Percentiles rank a stretch among this genome's conserved stretches.
These are phyloP conservation scores for Penicillium hesseltinei DNA, from an alignment of 2,329 filamentous ascomycete genomes.

Conservation along the genomic window DNA sequence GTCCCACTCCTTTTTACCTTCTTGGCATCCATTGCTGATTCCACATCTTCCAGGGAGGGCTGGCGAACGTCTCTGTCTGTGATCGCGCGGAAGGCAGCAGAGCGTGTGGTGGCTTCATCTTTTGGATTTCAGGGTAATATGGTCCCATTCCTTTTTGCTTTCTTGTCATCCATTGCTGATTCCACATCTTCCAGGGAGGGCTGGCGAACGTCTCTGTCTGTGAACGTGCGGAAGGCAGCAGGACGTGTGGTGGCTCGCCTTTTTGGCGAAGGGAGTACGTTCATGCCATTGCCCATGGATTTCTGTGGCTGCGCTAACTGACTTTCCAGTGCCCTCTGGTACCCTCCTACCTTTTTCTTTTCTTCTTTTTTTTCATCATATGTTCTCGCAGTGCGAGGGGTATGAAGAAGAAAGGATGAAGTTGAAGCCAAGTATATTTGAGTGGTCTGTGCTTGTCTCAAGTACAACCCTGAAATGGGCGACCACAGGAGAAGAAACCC, in stretches of 20 bases:
- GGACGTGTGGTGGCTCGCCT: neutral
- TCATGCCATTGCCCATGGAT: neutral
- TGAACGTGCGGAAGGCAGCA: neutral
- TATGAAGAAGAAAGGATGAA: slow-evolving; percentile 1
- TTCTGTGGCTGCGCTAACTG: neutral
- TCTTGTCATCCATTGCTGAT: no score
- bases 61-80: neutral
- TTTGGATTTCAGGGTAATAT: neutral
- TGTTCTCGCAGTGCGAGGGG: slow-evolving; percentile 1
- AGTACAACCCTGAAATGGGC: neutral
- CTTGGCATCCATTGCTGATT: no score
- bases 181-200: neutral
- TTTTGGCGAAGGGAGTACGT: neutral
- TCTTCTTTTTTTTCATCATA: neutral
- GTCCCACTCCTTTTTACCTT: no score
- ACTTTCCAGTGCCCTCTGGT: neutral
- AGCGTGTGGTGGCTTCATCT: neutral
- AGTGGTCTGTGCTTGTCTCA: neutral
- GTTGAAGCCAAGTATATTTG: neutral
- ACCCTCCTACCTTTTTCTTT: neutral
- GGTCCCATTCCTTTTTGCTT: neutral
- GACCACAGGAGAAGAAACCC: slow-evolving; percentile 15
- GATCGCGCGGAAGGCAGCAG: neutral
- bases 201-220: neutral
- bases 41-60: no score